phyloP scores from a whole-genome alignment of 1,139 yeast species.

The Saccharomyces hybrid region DNA sequence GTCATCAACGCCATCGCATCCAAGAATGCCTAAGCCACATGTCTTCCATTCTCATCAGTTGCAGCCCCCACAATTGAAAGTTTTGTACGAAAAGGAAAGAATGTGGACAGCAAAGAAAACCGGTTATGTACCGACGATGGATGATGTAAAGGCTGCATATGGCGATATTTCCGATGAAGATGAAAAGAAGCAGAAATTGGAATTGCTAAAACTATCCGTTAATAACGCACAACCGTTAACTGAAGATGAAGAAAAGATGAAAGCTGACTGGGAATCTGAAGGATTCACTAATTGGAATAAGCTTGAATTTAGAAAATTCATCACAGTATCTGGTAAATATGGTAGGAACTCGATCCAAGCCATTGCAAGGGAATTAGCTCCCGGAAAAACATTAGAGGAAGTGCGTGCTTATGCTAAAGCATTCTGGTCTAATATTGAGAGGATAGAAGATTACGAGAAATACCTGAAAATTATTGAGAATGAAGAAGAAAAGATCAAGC shows the following conservation, averaged over 20 bases:
- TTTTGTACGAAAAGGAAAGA: slow-evolving; percentile 60
- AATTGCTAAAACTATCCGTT: slow-evolving; percentile 53
- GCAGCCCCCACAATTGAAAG: slow-evolving; percentile 53
- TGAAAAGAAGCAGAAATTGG: slow-evolving; percentile 41
- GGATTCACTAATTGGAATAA: slow-evolving; percentile 67
- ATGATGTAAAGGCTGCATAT: slow-evolving; percentile 36
- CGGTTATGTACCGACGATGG: slow-evolving; percentile 29
- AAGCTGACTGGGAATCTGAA: slow-evolving; percentile 45
- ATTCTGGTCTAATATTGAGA: slow-evolving; percentile 59
- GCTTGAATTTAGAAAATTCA: slow-evolving; percentile 62
- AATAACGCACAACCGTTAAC: slow-evolving; percentile 59
- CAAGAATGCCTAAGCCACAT: slow-evolving; percentile 55
- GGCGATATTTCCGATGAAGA: slow-evolving; percentile 34
- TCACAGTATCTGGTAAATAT: slow-evolving; percentile 52
- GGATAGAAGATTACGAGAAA: slow-evolving; percentile 67
- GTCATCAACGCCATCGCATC: slow-evolving; percentile 50
- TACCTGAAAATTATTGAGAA: slow-evolving; percentile 58
- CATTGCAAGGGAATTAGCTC: slow-evolving; percentile 56
- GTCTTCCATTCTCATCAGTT: slow-evolving; percentile 69
- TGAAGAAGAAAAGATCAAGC: slow-evolving; percentile 66
- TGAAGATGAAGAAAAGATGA: slow-evolving; percentile 55
- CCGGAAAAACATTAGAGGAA: slow-evolving; percentile 55
- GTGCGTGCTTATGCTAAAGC: slow-evolving; percentile 57
- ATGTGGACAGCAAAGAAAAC: slow-evolving; percentile 34
- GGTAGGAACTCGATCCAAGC: slow-evolving; percentile 59